These are phyloP conservation scores for Thraustotheca clavata DNA, from an alignment of 352 stramenopile genomes.

Conservation along the genomic window DNA sequence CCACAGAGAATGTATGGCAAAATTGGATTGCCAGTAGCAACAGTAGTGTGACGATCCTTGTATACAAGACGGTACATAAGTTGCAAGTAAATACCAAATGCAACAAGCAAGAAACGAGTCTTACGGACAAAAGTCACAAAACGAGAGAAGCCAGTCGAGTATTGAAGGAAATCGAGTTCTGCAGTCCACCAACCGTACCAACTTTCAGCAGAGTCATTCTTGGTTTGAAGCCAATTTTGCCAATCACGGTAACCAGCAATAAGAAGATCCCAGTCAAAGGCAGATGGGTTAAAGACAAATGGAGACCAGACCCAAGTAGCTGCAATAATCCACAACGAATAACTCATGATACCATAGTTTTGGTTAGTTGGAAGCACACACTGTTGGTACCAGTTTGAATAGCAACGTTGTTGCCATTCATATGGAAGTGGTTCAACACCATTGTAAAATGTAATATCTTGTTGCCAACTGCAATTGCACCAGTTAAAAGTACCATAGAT, in stretches of 20 bases:
- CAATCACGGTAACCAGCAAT: conserved; percentile 91
- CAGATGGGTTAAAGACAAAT: conserved; percentile 71
- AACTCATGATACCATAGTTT: conserved; percentile 94
- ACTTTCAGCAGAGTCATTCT: conserved; percentile 77
- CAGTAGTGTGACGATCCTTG: conserved; percentile 35
- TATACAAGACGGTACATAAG: conserved; percentile 39
- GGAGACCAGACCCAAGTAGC: conserved; percentile 79
- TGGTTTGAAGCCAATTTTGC: conserved; percentile 90
- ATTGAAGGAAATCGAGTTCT: conserved; percentile 75
- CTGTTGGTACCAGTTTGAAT: conserved; percentile 22
- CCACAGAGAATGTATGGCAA: conserved; percentile 56
- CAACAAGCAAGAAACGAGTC: conserved; percentile 64
- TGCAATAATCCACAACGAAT: conserved; percentile 89
- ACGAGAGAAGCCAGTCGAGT: conserved; percentile 56
- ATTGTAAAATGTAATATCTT: conserved; percentile 23
- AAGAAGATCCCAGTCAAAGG: conserved; percentile 96
- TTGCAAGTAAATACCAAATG: conserved; percentile 71
- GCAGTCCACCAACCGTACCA: conserved; percentile 86
- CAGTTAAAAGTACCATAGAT: conserved; percentile 24
- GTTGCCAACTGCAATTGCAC: conserved; percentile 23
- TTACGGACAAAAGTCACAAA: conserved; percentile 71
- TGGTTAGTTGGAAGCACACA: conserved; percentile 24
- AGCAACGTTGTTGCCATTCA: conserved; percentile 23
- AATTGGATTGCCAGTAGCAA: conserved; percentile 37
- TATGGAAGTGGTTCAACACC: conserved; percentile 17